Evolutionary conservation across 2,329 filamentous ascomycete genomes (phyloP), one percentile per base, ranked within the genome.

Genomic region (Ambrosiella cleistominuta): DNA sequence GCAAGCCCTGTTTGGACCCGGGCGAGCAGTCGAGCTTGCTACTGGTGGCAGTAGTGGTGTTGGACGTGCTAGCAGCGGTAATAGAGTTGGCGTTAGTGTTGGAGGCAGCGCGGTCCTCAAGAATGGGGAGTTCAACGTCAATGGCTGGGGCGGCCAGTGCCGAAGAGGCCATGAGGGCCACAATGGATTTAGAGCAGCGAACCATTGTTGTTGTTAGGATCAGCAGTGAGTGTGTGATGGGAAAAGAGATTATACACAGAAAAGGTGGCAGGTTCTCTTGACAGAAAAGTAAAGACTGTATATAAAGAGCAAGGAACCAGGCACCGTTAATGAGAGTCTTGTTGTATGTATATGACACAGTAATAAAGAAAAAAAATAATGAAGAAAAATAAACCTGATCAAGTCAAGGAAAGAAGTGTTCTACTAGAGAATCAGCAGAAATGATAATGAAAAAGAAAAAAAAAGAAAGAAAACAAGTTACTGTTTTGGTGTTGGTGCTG

Each of bases 1-100:
- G 57, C 6, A 59, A 15, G 35, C 57, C 57, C 11, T 19, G 12
- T 27, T 11, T 27, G 44, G 57, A 59, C 1, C 36, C 57, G 13
- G 57, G 42, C 15, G 57, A 36, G 44, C 57, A 59, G 37, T 59
- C 57, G 40, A 59, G 57, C 12, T 19, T 27, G 8, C n/a, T 39
- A 1, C 27, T 19, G 13, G 50, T 27, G 40, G 17, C 6, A 13
- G 44, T 13, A 1, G 13, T 7, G 8, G 35, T 8, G n/a, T 13
- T 17, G 19, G 44, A 4, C n/a, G 40, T 42, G 40, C 40, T 7
- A 42, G 40, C 40, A 8, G n/a, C 40, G 40, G 40, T 11, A 42
- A 4, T n/a, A 42, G 49, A 52, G 15, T 52, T 52, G 5, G 27
- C 27, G 3, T 27, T 27, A 27, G 3, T 5, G 27, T 27, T 27